Conservation (phyloP, 164 flowering plant genomes). For the Piper longum region DNA sequence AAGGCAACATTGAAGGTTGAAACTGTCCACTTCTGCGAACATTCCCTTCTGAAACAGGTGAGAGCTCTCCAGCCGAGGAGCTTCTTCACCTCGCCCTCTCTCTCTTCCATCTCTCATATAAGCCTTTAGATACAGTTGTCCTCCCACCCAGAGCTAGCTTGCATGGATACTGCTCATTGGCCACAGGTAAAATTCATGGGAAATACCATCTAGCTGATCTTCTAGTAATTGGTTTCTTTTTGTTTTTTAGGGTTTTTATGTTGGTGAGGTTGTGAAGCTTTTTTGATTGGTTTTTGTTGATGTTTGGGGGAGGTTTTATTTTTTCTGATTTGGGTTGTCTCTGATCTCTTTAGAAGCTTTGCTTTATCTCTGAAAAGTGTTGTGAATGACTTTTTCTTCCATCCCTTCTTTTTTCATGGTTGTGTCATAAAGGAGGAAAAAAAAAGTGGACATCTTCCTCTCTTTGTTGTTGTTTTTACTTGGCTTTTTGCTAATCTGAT, state of each 20-base stretch:
- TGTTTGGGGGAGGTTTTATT: neutral
- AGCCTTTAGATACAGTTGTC: neutral
- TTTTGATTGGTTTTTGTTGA: neutral
- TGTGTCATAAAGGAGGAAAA: neutral
- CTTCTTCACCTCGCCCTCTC: too few species aligned
- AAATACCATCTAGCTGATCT: neutral
- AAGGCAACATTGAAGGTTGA: neutral
- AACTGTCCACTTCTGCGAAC: slow-evolving; percentile 1
- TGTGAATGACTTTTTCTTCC: neutral
- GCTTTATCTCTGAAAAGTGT: slow-evolving; percentile 2
- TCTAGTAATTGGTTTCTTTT: too few species aligned
- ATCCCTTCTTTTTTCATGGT: neutral
- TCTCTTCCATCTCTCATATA: neutral
- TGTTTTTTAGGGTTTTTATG: neutral
- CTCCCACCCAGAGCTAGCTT: slow-evolving; percentile 1
- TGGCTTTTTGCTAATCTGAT: neutral
- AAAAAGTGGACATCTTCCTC: neutral
- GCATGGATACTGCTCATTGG: slow-evolving; percentile 11
- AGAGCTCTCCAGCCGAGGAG: slow-evolving; percentile 5
- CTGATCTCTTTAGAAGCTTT: neutral
- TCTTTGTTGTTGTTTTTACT: neutral
- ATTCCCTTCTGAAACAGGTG: slow-evolving; percentile 2
- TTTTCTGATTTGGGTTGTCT: neutral
- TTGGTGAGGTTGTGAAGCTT: neutral
- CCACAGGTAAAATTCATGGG: slow-evolving; percentile 4